phyloP scores from a whole-genome alignment of 805 yeast species.

The Barnettozyma sp. region DNA sequence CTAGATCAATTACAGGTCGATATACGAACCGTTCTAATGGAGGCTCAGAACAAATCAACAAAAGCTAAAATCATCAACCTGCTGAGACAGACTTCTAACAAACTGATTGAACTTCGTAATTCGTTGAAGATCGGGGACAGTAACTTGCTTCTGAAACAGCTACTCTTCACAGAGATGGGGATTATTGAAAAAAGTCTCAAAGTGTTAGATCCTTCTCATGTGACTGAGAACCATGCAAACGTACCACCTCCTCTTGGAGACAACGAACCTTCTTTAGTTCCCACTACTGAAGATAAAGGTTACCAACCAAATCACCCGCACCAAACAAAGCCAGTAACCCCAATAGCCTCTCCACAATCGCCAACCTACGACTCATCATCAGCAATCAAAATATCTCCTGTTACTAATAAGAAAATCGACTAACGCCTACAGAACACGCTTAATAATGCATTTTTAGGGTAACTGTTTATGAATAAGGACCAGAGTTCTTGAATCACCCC shows the following conservation, averaged over 20 bases:
- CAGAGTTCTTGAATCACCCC: too few species aligned
- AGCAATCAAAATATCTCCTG: background rate
- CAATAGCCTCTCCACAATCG: conserved; percentile 1
- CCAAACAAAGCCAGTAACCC: too few species aligned
- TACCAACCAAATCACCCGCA: too few species aligned
- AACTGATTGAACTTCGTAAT: conserved; percentile 2
- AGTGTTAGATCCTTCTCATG: conserved; percentile 11
- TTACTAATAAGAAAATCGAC: conserved; percentile 7
- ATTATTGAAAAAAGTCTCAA: conserved; percentile 15
- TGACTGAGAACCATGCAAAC: background rate
- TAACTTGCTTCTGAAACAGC: conserved; percentile 10
- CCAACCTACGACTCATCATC: conserved; percentile 1
- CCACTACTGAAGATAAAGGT: too few species aligned
- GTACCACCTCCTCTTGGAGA: too few species aligned
- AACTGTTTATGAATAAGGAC: too few species aligned
- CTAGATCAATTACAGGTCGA: conserved; percentile 18
- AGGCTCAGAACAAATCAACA: background rate
- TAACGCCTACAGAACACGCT: conserved; percentile 1
- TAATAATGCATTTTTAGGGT: conserved; percentile 1
- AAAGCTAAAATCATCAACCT: conserved; percentile 5
- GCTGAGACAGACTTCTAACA: conserved; percentile 3
- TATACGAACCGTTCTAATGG: conserved; percentile 1
- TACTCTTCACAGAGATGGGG: conserved; percentile 16
- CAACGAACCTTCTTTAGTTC: too few species aligned
- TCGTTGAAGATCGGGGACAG: conserved; percentile 10